Conservation (phyloP, 306 rosid genomes). For the Prunus kanzakura region DNA sequence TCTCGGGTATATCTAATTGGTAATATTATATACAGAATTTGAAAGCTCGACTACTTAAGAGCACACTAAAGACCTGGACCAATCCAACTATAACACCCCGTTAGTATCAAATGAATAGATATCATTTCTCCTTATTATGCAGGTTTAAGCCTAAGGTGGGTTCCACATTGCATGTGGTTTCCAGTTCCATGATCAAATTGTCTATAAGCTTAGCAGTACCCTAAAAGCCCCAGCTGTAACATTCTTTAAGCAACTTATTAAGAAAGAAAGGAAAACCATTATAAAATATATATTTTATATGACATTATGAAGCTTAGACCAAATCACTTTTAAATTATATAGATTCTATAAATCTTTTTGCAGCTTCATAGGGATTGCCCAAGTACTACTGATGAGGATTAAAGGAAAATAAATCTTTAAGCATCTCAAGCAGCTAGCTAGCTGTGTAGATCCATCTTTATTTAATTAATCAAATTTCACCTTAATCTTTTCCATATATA, state of each 20-base stretch:
- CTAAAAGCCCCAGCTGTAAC: slow-evolving; percentile 52
- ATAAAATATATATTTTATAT: neutral
- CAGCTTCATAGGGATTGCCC: slow-evolving; percentile 29
- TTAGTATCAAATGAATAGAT: no score
- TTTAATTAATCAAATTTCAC: neutral
- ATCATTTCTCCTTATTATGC: neutral
- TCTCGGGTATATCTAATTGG: neutral
- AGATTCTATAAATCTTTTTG: slow-evolving; percentile 19
- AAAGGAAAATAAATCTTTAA: neutral
- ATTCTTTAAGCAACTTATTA: slow-evolving; percentile 29
- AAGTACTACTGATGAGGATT: neutral
- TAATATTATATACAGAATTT: no score
- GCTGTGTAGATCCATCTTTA: neutral
- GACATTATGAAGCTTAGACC: slow-evolving; percentile 10
- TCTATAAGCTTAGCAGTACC: slow-evolving; percentile 35
- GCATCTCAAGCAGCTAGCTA: slow-evolving; percentile 9
- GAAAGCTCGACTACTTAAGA: no score
- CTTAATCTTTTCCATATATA: neutral
- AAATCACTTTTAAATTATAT: slow-evolving; percentile 25
- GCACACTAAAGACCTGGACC: no score
- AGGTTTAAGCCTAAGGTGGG: neutral
- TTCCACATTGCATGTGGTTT: slow-evolving; percentile 56
- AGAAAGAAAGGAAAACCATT: slow-evolving; percentile 24
- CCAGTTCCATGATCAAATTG: slow-evolving; percentile 51
- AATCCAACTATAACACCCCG: no score